Percentiles rank a stretch among this genome's conserved stretches.
Conservation (phyloP, 495 filamentous ascomycete genomes). For the Massariosphaeria phaeospora region DNA sequence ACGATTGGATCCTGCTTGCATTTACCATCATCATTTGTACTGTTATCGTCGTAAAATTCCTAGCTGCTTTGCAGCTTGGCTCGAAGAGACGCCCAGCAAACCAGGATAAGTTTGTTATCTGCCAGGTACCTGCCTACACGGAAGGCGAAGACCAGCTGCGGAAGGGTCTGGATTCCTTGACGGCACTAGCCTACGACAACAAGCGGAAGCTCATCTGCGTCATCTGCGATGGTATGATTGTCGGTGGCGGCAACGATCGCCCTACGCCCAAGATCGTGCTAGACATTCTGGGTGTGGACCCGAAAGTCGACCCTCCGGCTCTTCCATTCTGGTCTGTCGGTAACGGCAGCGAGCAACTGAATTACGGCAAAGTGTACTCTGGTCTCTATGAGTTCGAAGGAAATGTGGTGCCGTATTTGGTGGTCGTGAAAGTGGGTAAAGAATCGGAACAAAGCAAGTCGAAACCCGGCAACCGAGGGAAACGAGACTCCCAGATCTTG, state of each 20-base stretch:
- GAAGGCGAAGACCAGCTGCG: constrained; percentile 92
- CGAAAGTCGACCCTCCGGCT: constrained; percentile 91
- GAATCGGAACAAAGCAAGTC: constrained; percentile 86
- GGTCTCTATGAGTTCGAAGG: constrained; percentile 97
- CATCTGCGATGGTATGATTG: constrained; percentile 92
- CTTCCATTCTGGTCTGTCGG: constrained; percentile 89
- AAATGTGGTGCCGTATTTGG: constrained; percentile 93
- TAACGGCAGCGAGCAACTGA: constrained; percentile 83
- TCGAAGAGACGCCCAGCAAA: constrained; percentile 82
- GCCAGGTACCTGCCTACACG: constrained; percentile 94
- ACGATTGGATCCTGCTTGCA: constrained; percentile 84
- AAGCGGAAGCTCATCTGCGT: constrained; percentile 93
- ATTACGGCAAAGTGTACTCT: constrained; percentile 98
- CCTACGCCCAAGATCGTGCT: constrained; percentile 96
- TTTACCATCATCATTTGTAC: constrained; percentile 77
- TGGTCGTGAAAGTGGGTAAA: constrained; percentile 95
- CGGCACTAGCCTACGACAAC: constrained; percentile 92
- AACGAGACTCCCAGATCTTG: constrained; percentile 92
- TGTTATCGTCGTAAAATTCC: constrained; percentile 82
- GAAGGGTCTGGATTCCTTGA: constrained; percentile 89
- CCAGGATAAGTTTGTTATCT: constrained; percentile 98
- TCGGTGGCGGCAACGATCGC: constrained; percentile 92
- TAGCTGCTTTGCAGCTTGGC: constrained; percentile 90
- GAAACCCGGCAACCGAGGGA: constrained; percentile 96
- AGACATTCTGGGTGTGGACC: constrained; percentile 94